Base-by-base conservation (phyloP, 768 basidiomycete genomes). In the Boletus pseudo-olivaceus region DNA sequence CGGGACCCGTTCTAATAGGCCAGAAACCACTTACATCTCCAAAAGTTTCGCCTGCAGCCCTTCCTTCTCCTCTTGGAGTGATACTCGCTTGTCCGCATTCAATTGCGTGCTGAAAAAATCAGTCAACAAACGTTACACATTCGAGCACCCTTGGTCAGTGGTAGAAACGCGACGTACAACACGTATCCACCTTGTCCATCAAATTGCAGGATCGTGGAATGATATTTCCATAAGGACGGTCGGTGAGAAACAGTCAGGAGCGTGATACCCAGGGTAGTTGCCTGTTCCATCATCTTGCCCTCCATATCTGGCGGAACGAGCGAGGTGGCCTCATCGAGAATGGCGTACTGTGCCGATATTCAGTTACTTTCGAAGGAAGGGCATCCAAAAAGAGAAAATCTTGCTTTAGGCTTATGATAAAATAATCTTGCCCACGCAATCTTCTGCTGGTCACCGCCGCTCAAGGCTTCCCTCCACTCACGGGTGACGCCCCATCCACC, bases 371-470 rank as follows among this genome's bases (percentile, higher is more conserved):
- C 26, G 42, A 34, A 20, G 7, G 30, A 11, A 1, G 3, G 23
- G 26, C 12, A 34, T 17, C 4, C 38, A 20, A 43, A 41, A 42
- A 35, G 20, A 41, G 17, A 48, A 19, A 5, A 66, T n/a, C 77
- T 59, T 58, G 85, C 93, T 80, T 93, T 95, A 10, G 96, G 96
- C 53, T 80, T 76, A 67, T 98, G 96, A 69, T 99, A 99, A 68
- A 98, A 99, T 61, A 99, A 70, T 61, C 96, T 76, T 12, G 93
- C 96, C 93, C 96, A 98, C 0, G 96, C 96, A 53, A 98, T 88
- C 73, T 95, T 87, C 73, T 98, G 95, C 70, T 98, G 93, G 70
- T 97, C 96, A 19, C 95, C 95, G 1, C 96, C 95, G 65, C 90
- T 93, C 33, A 98, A 73, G 3, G 90, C 82, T 67, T 97, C 94